Evolutionary conservation across 2,329 filamentous ascomycete genomes (phyloP), one percentile per base, ranked within the genome.

Genomic region (Exophiala mesophila): DNA sequence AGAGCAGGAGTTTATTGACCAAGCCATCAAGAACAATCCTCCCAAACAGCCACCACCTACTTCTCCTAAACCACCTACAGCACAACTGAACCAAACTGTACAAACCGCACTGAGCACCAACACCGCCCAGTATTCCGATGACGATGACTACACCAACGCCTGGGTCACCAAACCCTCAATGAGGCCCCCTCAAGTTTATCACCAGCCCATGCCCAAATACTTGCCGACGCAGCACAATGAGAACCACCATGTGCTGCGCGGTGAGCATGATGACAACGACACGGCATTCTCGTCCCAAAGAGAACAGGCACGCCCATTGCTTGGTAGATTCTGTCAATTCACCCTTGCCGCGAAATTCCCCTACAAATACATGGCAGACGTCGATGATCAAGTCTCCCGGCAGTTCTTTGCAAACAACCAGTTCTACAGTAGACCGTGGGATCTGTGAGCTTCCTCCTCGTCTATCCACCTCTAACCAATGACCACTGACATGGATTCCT

Each of bases 351-450:
- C 60, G 10, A 64, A 63, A 28, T 68, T 64, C 38, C 67, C 68
- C 3, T 70, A 70, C 56, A 67, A 62, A 42, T 65, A 63, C 44
- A 53, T 71, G 37, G 57, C 59, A 7, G 49, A 61, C 3, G 41
- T 56, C 9, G 53, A 59, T 19, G 58, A 66, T 35, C 41, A 33
- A 17, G 61, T 69, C 24, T 63, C 64, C 4, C 52, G 56, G 23
- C 50, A 41, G 6, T 70, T 66, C 48, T 72, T 71, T 41, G 62
- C 63, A 13, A 49, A 44, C 4, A 65, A 63, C 2, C 62, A 69
- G 39, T 68, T 72, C 50, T 77, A 75, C 55, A 63, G 68, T 2
- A 73, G 78, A 45, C 57, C 68, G 8, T 95, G 88, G 88, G 80
- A 90, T 49, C 67, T 94, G 85, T 92, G 70, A 72, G 82, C 72